phyloP scores from a whole-genome alignment of 148 eudicot species.

The Beta vulgaris region DNA sequence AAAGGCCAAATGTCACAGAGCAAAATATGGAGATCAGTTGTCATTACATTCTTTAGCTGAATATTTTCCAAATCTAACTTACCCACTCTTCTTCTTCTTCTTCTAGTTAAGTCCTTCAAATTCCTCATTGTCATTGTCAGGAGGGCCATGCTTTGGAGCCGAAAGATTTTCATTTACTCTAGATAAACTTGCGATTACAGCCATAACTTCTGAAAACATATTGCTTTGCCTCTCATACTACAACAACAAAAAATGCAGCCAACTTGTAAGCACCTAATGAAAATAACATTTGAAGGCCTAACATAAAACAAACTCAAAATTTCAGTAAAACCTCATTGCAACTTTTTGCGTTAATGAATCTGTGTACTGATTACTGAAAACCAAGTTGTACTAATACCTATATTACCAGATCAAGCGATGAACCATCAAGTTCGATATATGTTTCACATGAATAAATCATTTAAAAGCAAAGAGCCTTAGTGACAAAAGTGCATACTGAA shows the following conservation, averaged over 20 bases:
- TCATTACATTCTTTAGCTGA: too few species aligned
- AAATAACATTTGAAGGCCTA: too few species aligned
- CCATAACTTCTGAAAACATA: slow-evolving; percentile 16
- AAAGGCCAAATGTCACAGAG: too few species aligned
- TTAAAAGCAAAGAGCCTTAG: background rate
- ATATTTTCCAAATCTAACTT: too few species aligned
- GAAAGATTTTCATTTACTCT: slow-evolving; percentile 22
- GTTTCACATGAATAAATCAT: too few species aligned
- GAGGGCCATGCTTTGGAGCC: slow-evolving; percentile 1
- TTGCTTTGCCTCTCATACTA: slow-evolving; percentile 25
- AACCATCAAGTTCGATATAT: background rate
- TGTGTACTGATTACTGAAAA: too few species aligned
- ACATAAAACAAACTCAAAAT: too few species aligned
- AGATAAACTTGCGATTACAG: slow-evolving; percentile 20
- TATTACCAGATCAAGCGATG: background rate
- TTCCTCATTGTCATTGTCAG: background rate
- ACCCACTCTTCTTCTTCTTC: slow-evolving; percentile 14
- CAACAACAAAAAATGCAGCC: background rate
- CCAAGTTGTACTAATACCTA: too few species aligned
- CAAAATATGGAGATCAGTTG: too few species aligned
- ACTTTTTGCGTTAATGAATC: too few species aligned
- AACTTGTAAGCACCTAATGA: background rate
- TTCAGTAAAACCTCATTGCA: too few species aligned
- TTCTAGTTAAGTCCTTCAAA: background rate
- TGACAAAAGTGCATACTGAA: too few species aligned